Evolutionary conservation across 139 green algal genomes (phyloP), one percentile per base, ranked within the genome.

Genomic region (Volvox reticuliferus): DNA sequence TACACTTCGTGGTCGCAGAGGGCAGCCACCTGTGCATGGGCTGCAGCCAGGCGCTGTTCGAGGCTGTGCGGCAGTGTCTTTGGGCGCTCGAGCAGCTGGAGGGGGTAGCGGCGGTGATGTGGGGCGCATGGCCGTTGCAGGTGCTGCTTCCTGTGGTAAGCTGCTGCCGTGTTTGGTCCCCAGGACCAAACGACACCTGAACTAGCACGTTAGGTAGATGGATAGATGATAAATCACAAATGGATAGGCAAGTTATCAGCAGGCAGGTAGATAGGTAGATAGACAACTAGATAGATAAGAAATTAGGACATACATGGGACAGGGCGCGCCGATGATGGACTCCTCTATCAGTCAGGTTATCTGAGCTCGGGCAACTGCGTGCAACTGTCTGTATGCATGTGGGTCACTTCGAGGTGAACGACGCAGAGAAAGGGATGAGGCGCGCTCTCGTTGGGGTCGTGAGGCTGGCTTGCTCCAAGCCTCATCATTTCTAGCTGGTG

Each of bases 41-140:
- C 24, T 94, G 92, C 76, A 69, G 67, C 65, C 61, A 81, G 35
- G 44, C 36, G n/a, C 75, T 94, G 86, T 83, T 93, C 35, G 37
- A 69, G 24, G 81, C 87, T 32, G 73, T 94, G 73, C 86, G 79
- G 71, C 28, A 44, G 24, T 94, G 89, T 62, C 0, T 94, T 17
- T 28, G n/a, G 75, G 44, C 81, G 24, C 65, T 94, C 80, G 62
- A 90, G 26, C 21, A 24, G 2, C 35, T 92, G 30, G 86, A 79
- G 37, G 89, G 86, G 50, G 92, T 82, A 21, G 76, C 65, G 16
- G 79, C 89, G 17, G 73, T 87, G 3, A 33, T 94, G 62, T 77
- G 69, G 61, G 79, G 30, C 2, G n/a, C 22, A 14, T 82, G 80
- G 69, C 69, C 68, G 0, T 81, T 75, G 65, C 81, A 65, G 65